These are phyloP conservation scores for Cladosporium sp. DNA, from an alignment of 2,329 filamentous ascomycete species.

Conservation along the genomic window DNA sequence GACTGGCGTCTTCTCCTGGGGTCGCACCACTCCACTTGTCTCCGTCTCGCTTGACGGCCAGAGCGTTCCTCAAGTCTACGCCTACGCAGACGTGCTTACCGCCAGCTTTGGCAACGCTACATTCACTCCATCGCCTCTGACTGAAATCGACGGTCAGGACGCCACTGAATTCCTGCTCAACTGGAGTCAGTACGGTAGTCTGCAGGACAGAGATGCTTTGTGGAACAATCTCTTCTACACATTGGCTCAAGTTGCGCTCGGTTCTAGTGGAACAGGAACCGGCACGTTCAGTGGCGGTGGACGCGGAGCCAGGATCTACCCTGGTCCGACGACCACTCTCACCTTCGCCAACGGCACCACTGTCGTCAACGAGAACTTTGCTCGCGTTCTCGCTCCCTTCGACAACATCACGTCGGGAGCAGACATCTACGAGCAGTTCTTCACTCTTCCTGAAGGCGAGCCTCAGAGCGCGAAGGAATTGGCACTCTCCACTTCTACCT, in stretches of 20 bases:
- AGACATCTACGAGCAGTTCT: slow-evolving; percentile 38
- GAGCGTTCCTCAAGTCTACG: slow-evolving; percentile 55
- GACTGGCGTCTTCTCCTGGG: slow-evolving; percentile 49
- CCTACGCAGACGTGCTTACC: slow-evolving; percentile 45
- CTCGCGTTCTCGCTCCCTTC: slow-evolving; percentile 39
- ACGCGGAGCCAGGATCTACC: slow-evolving; percentile 41
- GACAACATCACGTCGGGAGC: slow-evolving; percentile 39
- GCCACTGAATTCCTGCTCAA: slow-evolving; percentile 48
- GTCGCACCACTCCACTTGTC: slow-evolving; percentile 49
- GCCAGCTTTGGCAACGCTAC: slow-evolving; percentile 38
- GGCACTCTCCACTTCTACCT: slow-evolving; percentile 12
- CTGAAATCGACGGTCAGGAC: slow-evolving; percentile 55
- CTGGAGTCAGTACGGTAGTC: slow-evolving; percentile 43
- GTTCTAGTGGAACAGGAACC: slow-evolving; percentile 35
- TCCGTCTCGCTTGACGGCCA: slow-evolving; percentile 60
- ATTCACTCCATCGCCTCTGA: slow-evolving; percentile 47
- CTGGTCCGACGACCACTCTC: slow-evolving; percentile 40
- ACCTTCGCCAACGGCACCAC: slow-evolving; percentile 44
- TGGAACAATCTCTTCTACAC: slow-evolving; percentile 50
- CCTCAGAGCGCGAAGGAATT: slow-evolving; percentile 22
- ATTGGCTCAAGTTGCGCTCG: slow-evolving; percentile 41
- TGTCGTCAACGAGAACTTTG: slow-evolving; percentile 40
- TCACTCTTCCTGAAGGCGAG: slow-evolving; percentile 21
- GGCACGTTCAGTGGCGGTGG: slow-evolving; percentile 45
- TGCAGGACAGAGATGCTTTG: slow-evolving; percentile 56